Percentiles rank a stretch among this genome's conserved stretches.
Conservation (phyloP, 2,329 filamentous ascomycete species). For the Dothideomycetes sp. region DNA sequence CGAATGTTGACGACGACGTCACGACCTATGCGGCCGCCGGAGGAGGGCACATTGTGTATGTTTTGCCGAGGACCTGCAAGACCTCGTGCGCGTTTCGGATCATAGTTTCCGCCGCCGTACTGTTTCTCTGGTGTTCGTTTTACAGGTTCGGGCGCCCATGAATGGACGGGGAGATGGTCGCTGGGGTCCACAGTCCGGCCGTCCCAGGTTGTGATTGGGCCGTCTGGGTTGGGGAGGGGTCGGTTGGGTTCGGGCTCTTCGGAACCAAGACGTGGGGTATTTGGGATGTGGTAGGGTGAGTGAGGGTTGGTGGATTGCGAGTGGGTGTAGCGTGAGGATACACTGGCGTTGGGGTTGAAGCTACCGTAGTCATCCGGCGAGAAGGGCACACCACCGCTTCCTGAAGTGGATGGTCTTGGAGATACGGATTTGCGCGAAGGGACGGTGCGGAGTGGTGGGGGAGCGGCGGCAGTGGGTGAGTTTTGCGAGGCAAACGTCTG, state of each 20-base stretch:
- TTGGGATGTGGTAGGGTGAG: constrained; percentile 14
- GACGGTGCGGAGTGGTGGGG: too few species aligned
- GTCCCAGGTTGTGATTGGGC: constrained; percentile 65
- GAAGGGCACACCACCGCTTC: constrained; percentile 56
- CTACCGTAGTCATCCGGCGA: constrained; percentile 66
- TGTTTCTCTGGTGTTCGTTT: constrained; percentile 35
- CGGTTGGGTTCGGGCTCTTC: constrained; percentile 15
- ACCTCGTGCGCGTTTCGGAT: constrained; percentile 19
- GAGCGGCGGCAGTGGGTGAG: constrained; percentile 28
- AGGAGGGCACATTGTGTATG: too few species aligned
- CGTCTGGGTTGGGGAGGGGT: constrained; percentile 25
- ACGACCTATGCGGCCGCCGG: constrained; percentile 11
- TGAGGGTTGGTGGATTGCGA: constrained; percentile 11
- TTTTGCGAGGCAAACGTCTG: constrained; percentile 5
- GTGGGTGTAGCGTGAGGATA: constrained; percentile 8
- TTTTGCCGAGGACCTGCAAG: constrained; percentile 4
- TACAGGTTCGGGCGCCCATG: constrained; percentile 68
- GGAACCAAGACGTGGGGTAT: background rate
- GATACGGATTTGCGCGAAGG: constrained; percentile 61
- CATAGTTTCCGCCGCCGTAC: constrained; percentile 23
- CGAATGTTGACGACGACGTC: constrained; percentile 23
- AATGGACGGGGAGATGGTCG: constrained; percentile 66
- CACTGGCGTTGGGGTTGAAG: constrained; percentile 46
- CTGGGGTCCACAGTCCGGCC: constrained; percentile 70
- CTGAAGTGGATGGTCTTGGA: constrained; percentile 46